Conservation (phyloP, 2,329 filamentous ascomycete genomes). For the Talaromyces pinophilus region DNA sequence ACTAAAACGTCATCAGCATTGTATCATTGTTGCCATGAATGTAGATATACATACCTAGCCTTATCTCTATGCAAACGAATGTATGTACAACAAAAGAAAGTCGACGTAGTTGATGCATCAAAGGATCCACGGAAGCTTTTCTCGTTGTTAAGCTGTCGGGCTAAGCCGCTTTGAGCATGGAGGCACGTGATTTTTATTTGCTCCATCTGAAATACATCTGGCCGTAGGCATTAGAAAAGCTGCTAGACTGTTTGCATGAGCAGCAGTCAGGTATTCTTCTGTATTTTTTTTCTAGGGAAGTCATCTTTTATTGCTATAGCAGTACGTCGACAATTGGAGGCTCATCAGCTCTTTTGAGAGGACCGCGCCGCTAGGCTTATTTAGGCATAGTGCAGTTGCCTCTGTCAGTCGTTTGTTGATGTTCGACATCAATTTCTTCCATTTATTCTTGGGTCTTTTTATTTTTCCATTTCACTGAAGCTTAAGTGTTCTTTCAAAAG, state of each 20-base stretch:
- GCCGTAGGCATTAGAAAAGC: no score
- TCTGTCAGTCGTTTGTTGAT: not conserved
- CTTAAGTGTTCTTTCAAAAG: not conserved
- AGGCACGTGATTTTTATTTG: conserved; percentile 1
- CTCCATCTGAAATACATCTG: not conserved
- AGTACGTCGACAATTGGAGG: not conserved
- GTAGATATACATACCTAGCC: not conserved
- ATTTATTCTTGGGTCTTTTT: not conserved
- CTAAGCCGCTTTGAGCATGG: conserved; percentile 3
- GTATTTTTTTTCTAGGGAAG: not conserved
- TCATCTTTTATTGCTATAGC: no score
- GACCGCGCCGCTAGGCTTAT: not conserved
- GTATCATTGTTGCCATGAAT: not conserved
- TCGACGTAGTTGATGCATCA: not conserved
- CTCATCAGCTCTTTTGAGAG: not conserved
- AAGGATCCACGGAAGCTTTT: conserved; percentile 11
- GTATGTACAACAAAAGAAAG: conserved; percentile 4
- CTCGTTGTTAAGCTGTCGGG: not conserved
- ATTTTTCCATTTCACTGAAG: not conserved
- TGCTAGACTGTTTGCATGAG: not conserved
- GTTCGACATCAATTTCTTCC: not conserved
- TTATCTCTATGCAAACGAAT: not conserved
- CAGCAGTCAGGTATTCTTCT: no score
- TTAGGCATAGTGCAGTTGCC: not conserved
- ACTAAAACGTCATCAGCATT: not conserved